Percentiles rank a stretch among this genome's conserved stretches.
Evolutionary conservation across 192 early-diverging fungal species (phyloP).

Genomic region (Mortierella antarctica): DNA sequence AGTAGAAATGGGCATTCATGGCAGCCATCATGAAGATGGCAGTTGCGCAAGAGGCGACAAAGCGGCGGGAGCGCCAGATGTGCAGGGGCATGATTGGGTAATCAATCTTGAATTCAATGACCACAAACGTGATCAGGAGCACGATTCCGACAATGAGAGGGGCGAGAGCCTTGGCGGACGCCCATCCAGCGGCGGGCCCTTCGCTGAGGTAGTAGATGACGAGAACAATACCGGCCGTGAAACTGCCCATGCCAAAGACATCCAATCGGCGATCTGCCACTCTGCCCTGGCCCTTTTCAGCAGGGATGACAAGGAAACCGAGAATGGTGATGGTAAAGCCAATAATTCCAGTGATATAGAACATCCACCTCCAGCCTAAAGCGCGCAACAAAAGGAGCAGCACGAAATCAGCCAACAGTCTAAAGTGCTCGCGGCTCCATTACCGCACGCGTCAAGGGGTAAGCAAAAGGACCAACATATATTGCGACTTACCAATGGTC

Average conservation of each 20-base stretch:
- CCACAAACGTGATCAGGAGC: conserved; percentile 14
- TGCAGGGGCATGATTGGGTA: conserved; percentile 45
- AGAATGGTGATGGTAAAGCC: conserved; percentile 23
- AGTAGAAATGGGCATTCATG: conserved; percentile 23
- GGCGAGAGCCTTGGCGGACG: conserved; percentile 9
- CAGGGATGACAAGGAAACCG: conserved; percentile 31
- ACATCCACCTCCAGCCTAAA: conserved; percentile 53
- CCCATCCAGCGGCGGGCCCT: conserved; percentile 33
- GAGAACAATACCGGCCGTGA: conserved; percentile 33
- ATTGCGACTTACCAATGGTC: conserved; percentile 24
- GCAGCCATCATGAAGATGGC: conserved; percentile 10
- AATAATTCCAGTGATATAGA: conserved; percentile 46
- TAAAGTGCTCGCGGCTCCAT: too few species aligned
- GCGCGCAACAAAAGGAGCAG: background rate
- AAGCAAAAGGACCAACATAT: background rate
- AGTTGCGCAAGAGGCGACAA: conserved; percentile 22
- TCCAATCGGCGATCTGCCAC: conserved; percentile 39
- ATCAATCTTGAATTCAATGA: conserved; percentile 24
- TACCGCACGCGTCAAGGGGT: too few species aligned
- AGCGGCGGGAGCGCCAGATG: conserved; percentile 38
- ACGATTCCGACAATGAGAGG: conserved; percentile 26
- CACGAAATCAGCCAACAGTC: background rate
- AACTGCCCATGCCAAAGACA: conserved; percentile 25
- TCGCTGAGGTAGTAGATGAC: conserved; percentile 48
- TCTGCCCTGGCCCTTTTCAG: conserved; percentile 13